Percentiles rank a stretch among this genome's conserved stretches.
These are phyloP conservation scores for Hypoxylon lienhwacheense DNA, from an alignment of 495 filamentous ascomycete genomes.

Conservation along the genomic window DNA sequence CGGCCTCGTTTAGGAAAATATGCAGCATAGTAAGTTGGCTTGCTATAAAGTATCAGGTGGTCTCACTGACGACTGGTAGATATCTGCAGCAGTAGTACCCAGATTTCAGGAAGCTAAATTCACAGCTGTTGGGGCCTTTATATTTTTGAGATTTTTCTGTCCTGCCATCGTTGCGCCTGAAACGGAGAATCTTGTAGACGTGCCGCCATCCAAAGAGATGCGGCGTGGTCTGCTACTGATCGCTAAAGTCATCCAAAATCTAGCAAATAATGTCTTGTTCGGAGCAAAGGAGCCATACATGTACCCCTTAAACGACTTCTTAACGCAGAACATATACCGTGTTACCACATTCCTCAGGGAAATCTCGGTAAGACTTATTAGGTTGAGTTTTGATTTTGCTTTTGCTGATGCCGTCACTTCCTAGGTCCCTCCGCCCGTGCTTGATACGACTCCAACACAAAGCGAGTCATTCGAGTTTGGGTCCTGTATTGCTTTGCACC, in stretches of 20 bases:
- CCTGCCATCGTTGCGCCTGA: slow-evolving; percentile 70
- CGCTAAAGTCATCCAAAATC: slow-evolving; percentile 67
- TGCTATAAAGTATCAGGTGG: neutral
- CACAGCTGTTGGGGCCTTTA: slow-evolving; percentile 68
- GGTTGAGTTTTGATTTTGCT: neutral
- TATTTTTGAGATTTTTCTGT: slow-evolving; percentile 70
- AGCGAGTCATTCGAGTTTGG: slow-evolving; percentile 67
- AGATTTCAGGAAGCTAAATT: slow-evolving; percentile 69
- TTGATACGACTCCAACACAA: slow-evolving; percentile 39
- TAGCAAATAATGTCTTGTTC: slow-evolving; percentile 70
- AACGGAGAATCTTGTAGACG: slow-evolving; percentile 61
- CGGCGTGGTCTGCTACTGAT: slow-evolving; percentile 65
- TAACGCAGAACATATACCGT: slow-evolving; percentile 63
- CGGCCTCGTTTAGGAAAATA: slow-evolving; percentile 63
- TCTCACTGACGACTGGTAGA: slow-evolving; percentile 41
- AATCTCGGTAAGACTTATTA: slow-evolving; percentile 53
- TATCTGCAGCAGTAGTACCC: slow-evolving; percentile 58
- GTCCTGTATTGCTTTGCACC: slow-evolving; percentile 63
- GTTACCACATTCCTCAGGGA: slow-evolving; percentile 65
- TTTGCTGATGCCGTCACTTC: slow-evolving; percentile 15
- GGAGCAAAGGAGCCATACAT: slow-evolving; percentile 72
- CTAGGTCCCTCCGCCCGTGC: slow-evolving; percentile 44
- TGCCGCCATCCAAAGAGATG: slow-evolving; percentile 64
- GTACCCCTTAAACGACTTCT: slow-evolving; percentile 66
- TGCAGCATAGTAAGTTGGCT: slow-evolving; percentile 57